phyloP scores from a whole-genome alignment of 169 alveolate species.

The Plasmodium gaboni region DNA sequence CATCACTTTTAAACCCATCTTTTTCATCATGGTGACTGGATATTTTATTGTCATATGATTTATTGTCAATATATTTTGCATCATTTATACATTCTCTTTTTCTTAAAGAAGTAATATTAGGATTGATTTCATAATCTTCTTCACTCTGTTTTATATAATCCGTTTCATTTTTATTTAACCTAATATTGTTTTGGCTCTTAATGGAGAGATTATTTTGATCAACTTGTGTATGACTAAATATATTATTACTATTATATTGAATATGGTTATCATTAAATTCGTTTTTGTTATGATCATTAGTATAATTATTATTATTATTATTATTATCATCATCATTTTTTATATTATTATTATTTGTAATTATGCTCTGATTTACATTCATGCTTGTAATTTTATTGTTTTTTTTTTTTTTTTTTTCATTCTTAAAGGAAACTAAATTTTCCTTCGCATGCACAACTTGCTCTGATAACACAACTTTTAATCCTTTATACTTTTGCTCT shows the following conservation, averaged over 20 bases:
- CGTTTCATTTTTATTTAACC: too few species aligned
- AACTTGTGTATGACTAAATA: too few species aligned
- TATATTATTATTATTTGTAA: background rate
- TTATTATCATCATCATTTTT: background rate
- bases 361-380: background rate
- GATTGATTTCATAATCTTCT: too few species aligned
- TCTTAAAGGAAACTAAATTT: background rate
- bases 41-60: background rate
- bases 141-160: too few species aligned
- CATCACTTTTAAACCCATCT: background rate
- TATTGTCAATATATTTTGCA: background rate
- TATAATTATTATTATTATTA: background rate
- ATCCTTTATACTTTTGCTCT: conserved; percentile 14
- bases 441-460: conserved; percentile 51
- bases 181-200: too few species aligned
- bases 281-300: too few species aligned
- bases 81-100: background rate
- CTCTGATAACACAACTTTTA: conserved; percentile 16
- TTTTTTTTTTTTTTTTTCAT: background rate
- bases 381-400: background rate
- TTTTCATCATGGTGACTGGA: background rate
- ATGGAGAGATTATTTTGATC: too few species aligned
- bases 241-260: too few species aligned
- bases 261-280: too few species aligned
- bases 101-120: background rate